Percentiles rank a stretch among this genome's conserved stretches.
phyloP scores from a whole-genome alignment of 2,329 filamentous ascomycete species.

The Botrytis deweyae region DNA sequence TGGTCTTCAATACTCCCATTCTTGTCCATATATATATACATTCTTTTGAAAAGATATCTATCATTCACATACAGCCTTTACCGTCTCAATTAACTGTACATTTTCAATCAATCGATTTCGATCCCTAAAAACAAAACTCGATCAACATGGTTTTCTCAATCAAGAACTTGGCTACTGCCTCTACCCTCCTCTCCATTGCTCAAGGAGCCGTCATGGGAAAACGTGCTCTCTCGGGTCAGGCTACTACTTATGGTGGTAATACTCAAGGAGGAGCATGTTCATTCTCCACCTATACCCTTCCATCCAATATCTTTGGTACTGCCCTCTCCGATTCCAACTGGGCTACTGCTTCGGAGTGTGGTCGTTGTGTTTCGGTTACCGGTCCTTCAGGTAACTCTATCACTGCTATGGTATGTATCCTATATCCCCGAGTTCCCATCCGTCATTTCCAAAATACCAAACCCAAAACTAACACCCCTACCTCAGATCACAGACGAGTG shows the following conservation, averaged over 20 bases:
- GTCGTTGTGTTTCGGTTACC: constrained; percentile 60
- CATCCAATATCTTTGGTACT: constrained; percentile 58
- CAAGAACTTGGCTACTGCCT: constrained; percentile 26
- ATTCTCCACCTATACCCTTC: constrained; percentile 62
- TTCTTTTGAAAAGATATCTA: constrained; percentile 17
- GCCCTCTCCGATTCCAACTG: constrained; percentile 60
- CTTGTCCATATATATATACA: not conserved
- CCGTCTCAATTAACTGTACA: not conserved
- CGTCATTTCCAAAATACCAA: not conserved
- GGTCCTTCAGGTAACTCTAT: constrained; percentile 56
- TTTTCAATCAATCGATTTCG: not conserved
- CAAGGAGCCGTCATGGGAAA: constrained; percentile 32
- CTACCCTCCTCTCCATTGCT: constrained; percentile 30
- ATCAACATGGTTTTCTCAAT: constrained; percentile 35
- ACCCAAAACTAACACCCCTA: not conserved
- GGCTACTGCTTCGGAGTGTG: constrained; percentile 56
- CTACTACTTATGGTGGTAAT: constrained; percentile 57
- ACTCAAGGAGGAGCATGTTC: constrained; percentile 60
- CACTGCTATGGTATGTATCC: constrained; percentile 59
- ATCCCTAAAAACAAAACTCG: constrained; percentile 12
- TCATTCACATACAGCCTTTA: not conserved
- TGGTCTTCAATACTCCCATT: constrained; percentile 12
- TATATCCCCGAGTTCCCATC: not conserved
- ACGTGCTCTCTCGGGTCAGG: constrained; percentile 41
- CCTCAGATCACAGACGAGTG: constrained; percentile 57